phyloP scores from a whole-genome alignment of 2,329 filamentous ascomycete genomes.

The Colletotrichum echinochloae region DNA sequence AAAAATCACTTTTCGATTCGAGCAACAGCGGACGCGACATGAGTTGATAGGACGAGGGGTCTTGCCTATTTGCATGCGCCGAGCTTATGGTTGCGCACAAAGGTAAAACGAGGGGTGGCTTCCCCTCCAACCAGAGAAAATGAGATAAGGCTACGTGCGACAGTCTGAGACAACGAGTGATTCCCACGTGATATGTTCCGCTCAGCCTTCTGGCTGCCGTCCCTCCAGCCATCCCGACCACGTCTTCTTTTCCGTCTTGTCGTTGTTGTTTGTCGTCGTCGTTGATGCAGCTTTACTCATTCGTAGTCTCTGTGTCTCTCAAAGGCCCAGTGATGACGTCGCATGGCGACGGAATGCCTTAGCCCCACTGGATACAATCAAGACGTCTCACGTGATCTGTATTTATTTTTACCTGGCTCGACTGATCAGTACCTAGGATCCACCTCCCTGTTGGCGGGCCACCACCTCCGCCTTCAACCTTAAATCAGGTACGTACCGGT shows the following conservation, averaged over 20 bases:
- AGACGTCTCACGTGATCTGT: not conserved
- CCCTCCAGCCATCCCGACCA: not conserved
- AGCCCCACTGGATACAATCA: not conserved
- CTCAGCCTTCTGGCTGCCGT: not conserved
- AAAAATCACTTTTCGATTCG: not conserved
- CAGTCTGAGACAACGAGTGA: not conserved
- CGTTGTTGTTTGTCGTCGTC: not conserved
- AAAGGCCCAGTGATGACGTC: not conserved
- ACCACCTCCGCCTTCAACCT: not conserved
- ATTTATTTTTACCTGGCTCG: not conserved
- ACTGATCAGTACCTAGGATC: not conserved
- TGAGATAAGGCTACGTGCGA: slow-evolving; percentile 11
- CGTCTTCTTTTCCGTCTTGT: not conserved
- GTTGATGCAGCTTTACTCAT: not conserved
- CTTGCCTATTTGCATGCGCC: not conserved
- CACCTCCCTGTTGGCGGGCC: slow-evolving; percentile 1
- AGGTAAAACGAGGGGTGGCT: slow-evolving; percentile 8
- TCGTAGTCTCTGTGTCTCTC: not conserved
- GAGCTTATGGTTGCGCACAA: not conserved
- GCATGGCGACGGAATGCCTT: not conserved
- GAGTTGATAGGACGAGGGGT: not conserved
- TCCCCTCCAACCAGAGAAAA: slow-evolving; percentile 2
- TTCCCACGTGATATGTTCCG: not conserved
- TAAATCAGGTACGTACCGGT: slow-evolving; percentile 5
- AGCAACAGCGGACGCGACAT: not conserved